phyloP scores from a whole-genome alignment of 345 rosid species.

The Turritis glabra region DNA sequence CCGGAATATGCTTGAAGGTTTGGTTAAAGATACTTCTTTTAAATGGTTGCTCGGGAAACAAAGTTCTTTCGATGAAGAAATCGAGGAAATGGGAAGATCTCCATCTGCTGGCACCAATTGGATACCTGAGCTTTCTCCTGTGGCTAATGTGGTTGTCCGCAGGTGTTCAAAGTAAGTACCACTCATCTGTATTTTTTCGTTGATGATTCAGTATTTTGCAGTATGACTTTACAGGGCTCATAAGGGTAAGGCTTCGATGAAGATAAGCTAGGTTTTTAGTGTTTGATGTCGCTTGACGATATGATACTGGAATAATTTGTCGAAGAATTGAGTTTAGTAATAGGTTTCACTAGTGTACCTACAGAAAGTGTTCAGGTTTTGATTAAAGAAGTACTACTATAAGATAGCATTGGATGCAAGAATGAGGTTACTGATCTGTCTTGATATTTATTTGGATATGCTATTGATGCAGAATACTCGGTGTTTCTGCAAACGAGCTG shows the following conservation, averaged over 20 bases:
- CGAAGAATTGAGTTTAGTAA: background rate
- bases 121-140: conserved; percentile 85
- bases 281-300: background rate
- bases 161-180: conserved; percentile 89
- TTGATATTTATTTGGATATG: background rate
- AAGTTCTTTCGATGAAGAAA: conserved; percentile 68
- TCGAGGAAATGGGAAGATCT: conserved; percentile 82
- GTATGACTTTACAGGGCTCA: background rate
- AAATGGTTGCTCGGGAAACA: conserved; percentile 78
- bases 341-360: background rate
- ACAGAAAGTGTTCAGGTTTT: background rate
- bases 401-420: background rate
- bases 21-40: conserved; percentile 82
- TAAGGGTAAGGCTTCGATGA: no score
- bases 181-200: background rate
- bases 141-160: conserved; percentile 80
- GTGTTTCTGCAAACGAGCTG: conserved; percentile 60
- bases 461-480: conserved; percentile 69
- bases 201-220: background rate
- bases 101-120: conserved; percentile 70
- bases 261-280: no score
- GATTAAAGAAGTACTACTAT: background rate
- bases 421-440: background rate
- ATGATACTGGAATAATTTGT: background rate
- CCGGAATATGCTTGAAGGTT: conserved; percentile 68